Conservation (phyloP, 2,329 filamentous ascomycete genomes). For the Cladosporium sp. region DNA sequence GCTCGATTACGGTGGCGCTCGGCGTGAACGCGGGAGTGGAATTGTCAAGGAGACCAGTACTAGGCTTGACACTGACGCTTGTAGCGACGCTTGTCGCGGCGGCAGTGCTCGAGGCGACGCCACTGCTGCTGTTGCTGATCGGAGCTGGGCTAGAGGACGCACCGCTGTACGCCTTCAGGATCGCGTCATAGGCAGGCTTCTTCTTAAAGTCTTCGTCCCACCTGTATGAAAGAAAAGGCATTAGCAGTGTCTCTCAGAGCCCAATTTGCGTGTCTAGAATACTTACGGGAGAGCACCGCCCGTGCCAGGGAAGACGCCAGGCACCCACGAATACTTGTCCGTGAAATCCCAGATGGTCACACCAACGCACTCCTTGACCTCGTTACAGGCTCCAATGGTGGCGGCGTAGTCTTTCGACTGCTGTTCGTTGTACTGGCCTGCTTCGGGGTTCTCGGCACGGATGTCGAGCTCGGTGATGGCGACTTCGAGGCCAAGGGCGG, state of each 20-base stretch:
- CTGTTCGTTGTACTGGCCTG: constrained; percentile 40
- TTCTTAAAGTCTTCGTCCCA: constrained; percentile 30
- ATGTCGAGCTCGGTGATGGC: constrained; percentile 65
- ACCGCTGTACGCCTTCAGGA: constrained; percentile 26
- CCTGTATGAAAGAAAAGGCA: neutral
- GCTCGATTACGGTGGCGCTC: neutral
- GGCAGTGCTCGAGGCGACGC: neutral
- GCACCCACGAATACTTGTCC: constrained; percentile 44
- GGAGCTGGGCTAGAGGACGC: neutral
- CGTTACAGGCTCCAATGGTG: constrained; percentile 39
- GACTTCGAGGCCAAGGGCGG: constrained; percentile 55
- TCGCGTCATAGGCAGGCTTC: constrained; percentile 40
- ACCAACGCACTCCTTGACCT: constrained; percentile 40
- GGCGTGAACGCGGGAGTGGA: neutral
- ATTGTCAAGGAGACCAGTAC: neutral
- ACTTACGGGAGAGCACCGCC: constrained; percentile 37
- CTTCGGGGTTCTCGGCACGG: constrained; percentile 49
- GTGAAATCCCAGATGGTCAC: constrained; percentile 45
- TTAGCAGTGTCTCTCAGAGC: constrained; percentile 12
- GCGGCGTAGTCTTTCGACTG: constrained; percentile 53
- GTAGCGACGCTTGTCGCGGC: neutral
- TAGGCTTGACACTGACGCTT: neutral
- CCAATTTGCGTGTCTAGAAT: constrained; percentile 15
- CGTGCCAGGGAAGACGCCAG: constrained; percentile 39
- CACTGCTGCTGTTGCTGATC: neutral